Base-by-base conservation (phyloP, 257 asterid genomes). In the Osmanthus fragrans region DNA sequence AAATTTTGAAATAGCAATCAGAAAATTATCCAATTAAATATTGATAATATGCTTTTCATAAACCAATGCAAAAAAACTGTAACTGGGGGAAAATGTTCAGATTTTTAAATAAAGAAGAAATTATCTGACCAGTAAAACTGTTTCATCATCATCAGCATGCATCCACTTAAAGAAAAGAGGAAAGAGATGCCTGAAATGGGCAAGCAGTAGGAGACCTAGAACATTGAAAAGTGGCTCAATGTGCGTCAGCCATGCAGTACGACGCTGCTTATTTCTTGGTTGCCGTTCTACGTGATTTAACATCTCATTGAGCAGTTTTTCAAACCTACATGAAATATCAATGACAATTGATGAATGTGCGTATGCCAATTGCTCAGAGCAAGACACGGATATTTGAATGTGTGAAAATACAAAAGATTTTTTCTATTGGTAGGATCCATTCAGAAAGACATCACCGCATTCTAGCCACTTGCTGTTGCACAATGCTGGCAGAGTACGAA, bases 121-220 rank as follows among this genome's bases (percentile, higher is more conserved):
- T 40, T 69, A 73, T 70, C 88, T 80, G 79, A 95, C 99, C 93
- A 95, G 88, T 80, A 88, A 66, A 81, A 95, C 90, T 9, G 99
- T 95, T 66, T 80, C 90, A 80, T 95, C 97, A 79, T 93, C 99
- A 78, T 95, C 97, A 47, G 89, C 91, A 82, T 95, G 98, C 91
- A 95, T 86, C 98, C 98, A 95, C 79, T 84, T 85, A 70, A 90
- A 93, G 94, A 93, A 90, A 66, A 95, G 97, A 4, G 97, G 98
- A 79, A 95, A 95, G 76, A 95, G 82, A 6, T 90, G 87, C 81
- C 97, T 87, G 82, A 89, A 95, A 87, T 95, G 98, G 75, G 96
- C 91, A 75, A 93, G 82, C 60, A 95, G 84, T 37, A 89, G 9
- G 42, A 95, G 96, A 75, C 99, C 98, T 29, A 93, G 81, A 73